Conservation (phyloP, 179 eudicot species). For the Kewa caespitosa region DNA sequence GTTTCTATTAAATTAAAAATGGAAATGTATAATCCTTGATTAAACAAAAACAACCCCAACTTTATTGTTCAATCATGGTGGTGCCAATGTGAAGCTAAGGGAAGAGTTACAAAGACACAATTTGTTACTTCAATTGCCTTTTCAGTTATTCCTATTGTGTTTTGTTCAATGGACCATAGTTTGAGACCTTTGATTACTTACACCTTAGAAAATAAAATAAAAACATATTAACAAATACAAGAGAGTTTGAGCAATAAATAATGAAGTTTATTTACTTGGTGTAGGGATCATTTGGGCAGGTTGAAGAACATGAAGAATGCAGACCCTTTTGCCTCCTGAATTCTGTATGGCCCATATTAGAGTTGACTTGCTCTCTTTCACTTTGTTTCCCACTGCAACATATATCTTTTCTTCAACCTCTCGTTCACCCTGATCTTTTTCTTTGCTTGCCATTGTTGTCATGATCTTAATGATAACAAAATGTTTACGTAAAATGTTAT, state of each 20-base stretch:
- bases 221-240: neutral
- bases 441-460: neutral
- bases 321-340: constrained; percentile 45
- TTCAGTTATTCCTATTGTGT: too few species aligned
- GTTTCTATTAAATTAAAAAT: too few species aligned
- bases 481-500: too few species aligned
- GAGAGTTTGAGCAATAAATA: constrained; percentile 23
- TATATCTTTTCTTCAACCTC: constrained; percentile 46
- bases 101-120: neutral
- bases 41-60: too few species aligned
- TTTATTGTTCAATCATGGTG: too few species aligned
- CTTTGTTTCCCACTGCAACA: constrained; percentile 59
- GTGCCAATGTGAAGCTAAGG: too few species aligned
- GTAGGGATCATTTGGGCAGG: constrained; percentile 56
- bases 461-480: neutral
- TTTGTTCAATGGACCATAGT: too few species aligned
- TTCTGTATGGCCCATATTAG: constrained; percentile 63
- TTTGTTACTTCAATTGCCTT: neutral
- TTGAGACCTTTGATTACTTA: too few species aligned
- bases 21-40: too few species aligned
- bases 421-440: neutral
- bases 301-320: constrained; percentile 73
- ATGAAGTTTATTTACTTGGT: constrained; percentile 26
- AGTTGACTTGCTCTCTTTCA: constrained; percentile 41
- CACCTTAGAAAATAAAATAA: too few species aligned